Evolutionary conservation across 2,329 filamentous ascomycete genomes (phyloP).

Genomic region (Penicillium sp.): DNA sequence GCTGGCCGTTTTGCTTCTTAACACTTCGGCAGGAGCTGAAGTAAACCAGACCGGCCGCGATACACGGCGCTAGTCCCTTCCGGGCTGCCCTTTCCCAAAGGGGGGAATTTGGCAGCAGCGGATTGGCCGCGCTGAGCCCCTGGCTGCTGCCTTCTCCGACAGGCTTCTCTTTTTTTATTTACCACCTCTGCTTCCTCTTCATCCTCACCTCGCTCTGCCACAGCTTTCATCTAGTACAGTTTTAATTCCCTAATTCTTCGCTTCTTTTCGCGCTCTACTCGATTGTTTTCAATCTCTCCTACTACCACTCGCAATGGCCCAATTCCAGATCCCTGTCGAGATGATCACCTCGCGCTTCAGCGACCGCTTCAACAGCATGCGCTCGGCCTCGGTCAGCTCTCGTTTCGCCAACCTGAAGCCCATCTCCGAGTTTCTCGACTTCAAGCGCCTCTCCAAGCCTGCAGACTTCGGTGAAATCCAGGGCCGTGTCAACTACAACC

Average conservation of each 20-base stretch:
- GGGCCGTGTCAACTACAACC: conserved; percentile 92
- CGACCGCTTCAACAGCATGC: conserved; percentile 80
- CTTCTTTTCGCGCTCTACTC: conserved; percentile 11
- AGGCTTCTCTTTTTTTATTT: conserved; percentile 4
- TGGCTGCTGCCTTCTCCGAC: conserved; percentile 3
- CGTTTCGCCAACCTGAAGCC: conserved; percentile 92
- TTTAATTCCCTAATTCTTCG: not conserved
- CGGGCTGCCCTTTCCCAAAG: not conserved
- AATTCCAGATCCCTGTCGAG: conserved; percentile 90
- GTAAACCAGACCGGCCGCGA: not conserved
- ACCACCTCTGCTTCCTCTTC: not conserved
- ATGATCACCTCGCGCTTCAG: conserved; percentile 87
- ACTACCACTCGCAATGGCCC: conserved; percentile 59
- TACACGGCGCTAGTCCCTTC: not conserved
- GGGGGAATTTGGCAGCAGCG: conserved; percentile 10
- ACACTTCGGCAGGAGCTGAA: too few species aligned
- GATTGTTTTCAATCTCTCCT: not conserved
- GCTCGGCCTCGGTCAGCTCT: conserved; percentile 70
- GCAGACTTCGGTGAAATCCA: conserved; percentile 86
- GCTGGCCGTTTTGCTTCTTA: too few species aligned
- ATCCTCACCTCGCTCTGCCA: not conserved
- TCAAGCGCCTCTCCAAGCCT: conserved; percentile 94
- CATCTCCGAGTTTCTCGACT: conserved; percentile 86
- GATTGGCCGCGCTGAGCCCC: conserved; percentile 11
- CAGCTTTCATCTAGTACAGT: not conserved